These are phyloP conservation scores for Podospora fimiseda DNA, from an alignment of 495 filamentous ascomycete genomes.

Conservation along the genomic window DNA sequence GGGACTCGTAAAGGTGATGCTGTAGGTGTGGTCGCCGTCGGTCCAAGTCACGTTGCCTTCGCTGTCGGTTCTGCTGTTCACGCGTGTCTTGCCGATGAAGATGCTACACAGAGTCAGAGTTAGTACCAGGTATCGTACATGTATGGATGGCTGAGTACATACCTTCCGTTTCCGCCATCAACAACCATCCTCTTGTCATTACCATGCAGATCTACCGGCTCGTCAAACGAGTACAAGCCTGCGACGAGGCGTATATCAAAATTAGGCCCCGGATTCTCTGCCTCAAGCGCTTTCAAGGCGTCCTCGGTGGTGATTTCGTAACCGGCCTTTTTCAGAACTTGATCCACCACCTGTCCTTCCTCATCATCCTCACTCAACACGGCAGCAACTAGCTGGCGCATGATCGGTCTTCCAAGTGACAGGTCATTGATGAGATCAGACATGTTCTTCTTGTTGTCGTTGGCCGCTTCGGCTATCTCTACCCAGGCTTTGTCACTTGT, in stretches of 20 bases:
- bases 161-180: not conserved
- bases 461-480: not conserved
- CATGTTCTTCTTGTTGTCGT: not conserved
- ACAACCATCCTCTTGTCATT: not conserved
- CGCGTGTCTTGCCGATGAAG: not conserved
- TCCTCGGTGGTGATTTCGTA: not conserved
- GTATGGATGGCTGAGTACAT: not conserved
- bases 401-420: not conserved
- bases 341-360: not conserved
- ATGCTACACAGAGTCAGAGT: not conserved
- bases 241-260: not conserved
- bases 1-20: not conserved
- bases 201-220: not conserved
- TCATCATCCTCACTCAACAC: not conserved
- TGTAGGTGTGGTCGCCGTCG: not conserved
- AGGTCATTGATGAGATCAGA: not conserved
- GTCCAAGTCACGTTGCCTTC: not conserved
- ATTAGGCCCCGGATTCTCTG: not conserved
- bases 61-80: not conserved
- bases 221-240: not conserved
- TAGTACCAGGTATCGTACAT: too few relatives aligned
- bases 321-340: not conserved
- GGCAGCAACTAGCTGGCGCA: not conserved
- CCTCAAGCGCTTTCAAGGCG: not conserved
- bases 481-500: not conserved